These are phyloP conservation scores for Peribolospora baueri DNA, from an alignment of 768 basidiomycete species.

Conservation along the genomic window DNA sequence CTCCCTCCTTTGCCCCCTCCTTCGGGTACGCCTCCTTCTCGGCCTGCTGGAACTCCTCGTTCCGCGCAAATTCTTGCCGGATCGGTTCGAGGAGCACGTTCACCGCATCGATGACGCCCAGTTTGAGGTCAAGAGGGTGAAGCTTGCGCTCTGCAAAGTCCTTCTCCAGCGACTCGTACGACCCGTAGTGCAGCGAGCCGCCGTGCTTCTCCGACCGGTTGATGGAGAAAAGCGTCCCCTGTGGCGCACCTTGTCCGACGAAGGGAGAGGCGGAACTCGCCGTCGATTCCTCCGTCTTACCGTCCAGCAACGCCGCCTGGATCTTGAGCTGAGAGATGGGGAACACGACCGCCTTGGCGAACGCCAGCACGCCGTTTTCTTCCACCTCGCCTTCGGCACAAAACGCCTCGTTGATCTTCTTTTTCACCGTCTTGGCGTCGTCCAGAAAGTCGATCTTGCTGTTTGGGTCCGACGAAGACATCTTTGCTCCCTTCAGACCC, in stretches of 20 bases:
- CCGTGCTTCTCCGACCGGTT: constrained; percentile 56
- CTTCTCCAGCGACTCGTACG: constrained; percentile 38
- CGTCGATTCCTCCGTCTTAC: constrained; percentile 19
- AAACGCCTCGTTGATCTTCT: constrained; percentile 76
- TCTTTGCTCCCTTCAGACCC: constrained; percentile 86
- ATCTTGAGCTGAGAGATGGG: constrained; percentile 46
- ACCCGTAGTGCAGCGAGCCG: constrained; percentile 24
- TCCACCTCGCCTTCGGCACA: constrained; percentile 76
- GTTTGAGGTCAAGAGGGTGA: constrained; percentile 78
- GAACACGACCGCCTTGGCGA: constrained; percentile 23
- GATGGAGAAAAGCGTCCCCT: constrained; percentile 59
- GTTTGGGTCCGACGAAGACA: constrained; percentile 94
- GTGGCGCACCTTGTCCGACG: constrained; percentile 41
- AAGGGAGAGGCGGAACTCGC: constrained; percentile 36
- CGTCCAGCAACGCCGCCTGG: constrained; percentile 28
- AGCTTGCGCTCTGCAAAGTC: constrained; percentile 53
- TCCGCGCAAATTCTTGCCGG: constrained; percentile 45
- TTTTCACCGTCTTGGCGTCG: constrained; percentile 49
- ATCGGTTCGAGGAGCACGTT: constrained; percentile 55
- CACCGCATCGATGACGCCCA: constrained; percentile 46
- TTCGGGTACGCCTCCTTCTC: constrained; percentile 63
- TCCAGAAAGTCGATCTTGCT: constrained; percentile 98
- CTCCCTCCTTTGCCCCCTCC: constrained; percentile 24
- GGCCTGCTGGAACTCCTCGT: constrained; percentile 54
- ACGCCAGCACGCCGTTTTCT: constrained; percentile 41